phyloP scores from a whole-genome alignment of 139 green algal genomes.

The Trebouxia sp. region DNA sequence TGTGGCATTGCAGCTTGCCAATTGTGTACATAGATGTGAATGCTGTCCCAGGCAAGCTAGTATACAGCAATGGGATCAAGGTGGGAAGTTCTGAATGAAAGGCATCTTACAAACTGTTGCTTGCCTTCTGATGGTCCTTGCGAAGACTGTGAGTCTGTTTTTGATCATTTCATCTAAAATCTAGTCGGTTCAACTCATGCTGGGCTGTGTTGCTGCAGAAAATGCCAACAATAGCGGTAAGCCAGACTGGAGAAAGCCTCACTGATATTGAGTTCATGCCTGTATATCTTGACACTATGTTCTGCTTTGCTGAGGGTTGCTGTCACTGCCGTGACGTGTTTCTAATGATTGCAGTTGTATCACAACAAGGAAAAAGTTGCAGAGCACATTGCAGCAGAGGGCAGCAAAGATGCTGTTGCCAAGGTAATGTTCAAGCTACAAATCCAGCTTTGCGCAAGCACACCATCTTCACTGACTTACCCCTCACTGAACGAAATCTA shows the following conservation, averaged over 20 bases:
- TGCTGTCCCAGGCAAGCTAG: constrained; percentile 29
- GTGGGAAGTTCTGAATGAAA: neutral
- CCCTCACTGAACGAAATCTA: too few species aligned
- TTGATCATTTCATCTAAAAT: too few species aligned
- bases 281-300: neutral
- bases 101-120: neutral
- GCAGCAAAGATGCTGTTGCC: constrained; percentile 22
- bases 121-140: too few species aligned
- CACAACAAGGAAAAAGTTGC: constrained; percentile 32
- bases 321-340: neutral
- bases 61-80: constrained; percentile 34
- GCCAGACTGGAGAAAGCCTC: neutral
- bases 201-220: constrained; percentile 41
- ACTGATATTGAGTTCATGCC: neutral
- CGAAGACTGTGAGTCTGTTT: too few species aligned
- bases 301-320: neutral
- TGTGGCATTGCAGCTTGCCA: constrained; percentile 14
- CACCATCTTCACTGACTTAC: too few species aligned
- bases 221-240: constrained; percentile 44
- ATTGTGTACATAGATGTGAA: constrained; percentile 44
- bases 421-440: too few species aligned
- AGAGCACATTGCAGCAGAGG: constrained; percentile 42
- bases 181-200: too few species aligned
- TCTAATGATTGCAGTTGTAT: constrained; percentile 21
- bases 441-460: too few species aligned